Conservation (phyloP, 2,329 filamentous ascomycete genomes). For the Stachybotrys chlorohalonatus region DNA sequence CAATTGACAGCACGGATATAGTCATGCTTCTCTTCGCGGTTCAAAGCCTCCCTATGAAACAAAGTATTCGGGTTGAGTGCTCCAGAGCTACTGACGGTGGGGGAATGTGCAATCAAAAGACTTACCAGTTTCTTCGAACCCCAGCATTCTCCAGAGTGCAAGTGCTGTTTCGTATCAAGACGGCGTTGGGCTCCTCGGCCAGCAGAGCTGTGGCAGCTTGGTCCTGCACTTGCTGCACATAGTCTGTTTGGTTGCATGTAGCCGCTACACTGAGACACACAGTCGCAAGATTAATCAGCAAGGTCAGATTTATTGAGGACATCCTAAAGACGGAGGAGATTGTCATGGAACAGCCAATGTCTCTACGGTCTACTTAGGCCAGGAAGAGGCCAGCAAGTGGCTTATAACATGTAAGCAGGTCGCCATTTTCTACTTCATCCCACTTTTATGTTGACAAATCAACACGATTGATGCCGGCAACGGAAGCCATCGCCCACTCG, state of each 20-base stretch:
- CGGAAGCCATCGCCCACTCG: background rate
- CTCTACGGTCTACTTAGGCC: too few relatives aligned
- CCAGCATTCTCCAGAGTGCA: background rate
- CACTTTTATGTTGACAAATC: background rate
- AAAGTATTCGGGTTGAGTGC: background rate
- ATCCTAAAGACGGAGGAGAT: background rate
- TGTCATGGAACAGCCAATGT: too few relatives aligned
- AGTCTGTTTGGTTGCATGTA: background rate
- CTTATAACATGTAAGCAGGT: background rate
- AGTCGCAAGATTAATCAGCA: background rate
- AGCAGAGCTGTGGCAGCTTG: background rate
- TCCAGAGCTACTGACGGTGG: background rate
- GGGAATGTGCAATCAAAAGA: background rate
- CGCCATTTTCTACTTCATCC: background rate
- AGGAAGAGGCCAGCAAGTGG: too few relatives aligned
- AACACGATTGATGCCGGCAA: background rate
- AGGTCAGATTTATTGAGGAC: background rate
- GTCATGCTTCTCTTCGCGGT: background rate
- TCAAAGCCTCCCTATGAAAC: background rate
- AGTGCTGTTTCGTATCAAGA: background rate
- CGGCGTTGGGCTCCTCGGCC: background rate
- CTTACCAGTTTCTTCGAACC: slow-evolving; percentile 1
- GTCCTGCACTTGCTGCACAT: background rate
- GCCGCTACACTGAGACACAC: background rate
- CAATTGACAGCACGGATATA: background rate